Percentiles rank a stretch among this genome's conserved stretches.
These are phyloP conservation scores for Massospora cicadina DNA, from an alignment of 371 early-diverging fungal genomes.

Conservation along the genomic window DNA sequence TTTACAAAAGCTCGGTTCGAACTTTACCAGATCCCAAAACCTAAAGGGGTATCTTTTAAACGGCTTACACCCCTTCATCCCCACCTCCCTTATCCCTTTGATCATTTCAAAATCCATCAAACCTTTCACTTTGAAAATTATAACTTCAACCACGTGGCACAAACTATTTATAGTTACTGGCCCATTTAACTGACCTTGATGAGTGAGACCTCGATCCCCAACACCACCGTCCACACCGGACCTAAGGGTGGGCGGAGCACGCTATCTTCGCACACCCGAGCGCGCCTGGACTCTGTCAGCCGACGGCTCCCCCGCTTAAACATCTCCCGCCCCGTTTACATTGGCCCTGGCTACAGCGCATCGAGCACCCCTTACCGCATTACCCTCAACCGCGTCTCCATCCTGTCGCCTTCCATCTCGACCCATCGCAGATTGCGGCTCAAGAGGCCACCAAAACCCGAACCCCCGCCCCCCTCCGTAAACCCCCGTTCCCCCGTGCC, in stretches of 20 bases:
- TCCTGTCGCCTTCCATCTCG: background rate
- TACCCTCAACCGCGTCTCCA: background rate
- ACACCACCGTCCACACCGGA: background rate
- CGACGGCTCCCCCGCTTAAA: slow-evolving; percentile 1
- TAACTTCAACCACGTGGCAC: too few relatives aligned
- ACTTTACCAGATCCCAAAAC: too few relatives aligned
- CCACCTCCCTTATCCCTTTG: too few relatives aligned
- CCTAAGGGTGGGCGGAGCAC: background rate
- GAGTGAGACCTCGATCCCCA: background rate
- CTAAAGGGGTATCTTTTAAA: too few relatives aligned
- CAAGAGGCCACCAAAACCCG: background rate
- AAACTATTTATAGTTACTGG: background rate
- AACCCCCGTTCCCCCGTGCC: too few relatives aligned
- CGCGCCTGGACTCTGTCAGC: slow-evolving; percentile 4
- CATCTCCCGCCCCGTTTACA: background rate
- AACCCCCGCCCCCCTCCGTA: background rate
- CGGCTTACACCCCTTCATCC: too few relatives aligned
- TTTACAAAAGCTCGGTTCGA: too few relatives aligned
- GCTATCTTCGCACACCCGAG: background rate
- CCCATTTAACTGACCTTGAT: background rate
- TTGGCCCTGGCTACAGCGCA: background rate
- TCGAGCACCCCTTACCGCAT: slow-evolving; percentile 1
- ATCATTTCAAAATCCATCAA: too few relatives aligned
- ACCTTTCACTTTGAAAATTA: too few relatives aligned
- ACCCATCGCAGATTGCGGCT: background rate